phyloP scores from a whole-genome alignment of 2,329 filamentous ascomycete species.

The Scleromitrula shiraiana region DNA sequence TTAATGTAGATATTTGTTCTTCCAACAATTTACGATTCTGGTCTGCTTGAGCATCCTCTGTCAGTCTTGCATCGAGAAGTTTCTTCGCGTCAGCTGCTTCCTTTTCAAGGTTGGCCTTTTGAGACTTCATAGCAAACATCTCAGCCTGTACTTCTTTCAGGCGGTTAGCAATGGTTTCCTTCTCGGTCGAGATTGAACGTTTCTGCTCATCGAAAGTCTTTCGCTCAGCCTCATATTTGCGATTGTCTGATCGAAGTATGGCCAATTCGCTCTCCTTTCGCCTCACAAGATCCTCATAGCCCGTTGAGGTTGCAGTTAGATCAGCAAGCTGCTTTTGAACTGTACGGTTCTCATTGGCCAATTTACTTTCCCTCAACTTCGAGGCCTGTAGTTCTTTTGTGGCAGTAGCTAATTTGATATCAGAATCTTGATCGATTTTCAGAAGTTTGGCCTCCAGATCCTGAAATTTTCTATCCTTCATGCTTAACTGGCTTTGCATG shows the following conservation, averaged over 20 bases:
- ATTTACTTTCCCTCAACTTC: conserved; percentile 66
- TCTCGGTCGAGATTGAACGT: conserved; percentile 60
- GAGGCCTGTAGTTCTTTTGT: conserved; percentile 72
- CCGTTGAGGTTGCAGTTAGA: conserved; percentile 82
- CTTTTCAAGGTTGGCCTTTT: conserved; percentile 75
- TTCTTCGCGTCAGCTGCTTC: conserved; percentile 84
- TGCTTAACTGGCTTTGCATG: conserved; percentile 77
- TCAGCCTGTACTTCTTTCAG: conserved; percentile 84
- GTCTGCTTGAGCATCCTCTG: conserved; percentile 78
- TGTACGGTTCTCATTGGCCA: conserved; percentile 71
- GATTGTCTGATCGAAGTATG: conserved; percentile 76
- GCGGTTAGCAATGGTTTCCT: conserved; percentile 67
- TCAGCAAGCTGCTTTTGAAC: conserved; percentile 80
- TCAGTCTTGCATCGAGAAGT: conserved; percentile 78
- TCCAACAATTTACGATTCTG: conserved; percentile 78
- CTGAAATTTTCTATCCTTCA: conserved; percentile 84
- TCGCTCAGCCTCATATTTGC: conserved; percentile 74
- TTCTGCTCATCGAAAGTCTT: conserved; percentile 73
- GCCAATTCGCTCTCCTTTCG: conserved; percentile 91
- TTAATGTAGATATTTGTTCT: conserved; percentile 78
- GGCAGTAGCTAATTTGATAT: conserved; percentile 70
- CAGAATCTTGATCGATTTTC: conserved; percentile 79
- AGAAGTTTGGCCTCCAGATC: conserved; percentile 81
- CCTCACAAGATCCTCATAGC: conserved; percentile 88
- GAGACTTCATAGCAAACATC: conserved; percentile 75